Conservation (phyloP, 108 stramenopile species). For the Mayamaea pseudoterrestris region DNA sequence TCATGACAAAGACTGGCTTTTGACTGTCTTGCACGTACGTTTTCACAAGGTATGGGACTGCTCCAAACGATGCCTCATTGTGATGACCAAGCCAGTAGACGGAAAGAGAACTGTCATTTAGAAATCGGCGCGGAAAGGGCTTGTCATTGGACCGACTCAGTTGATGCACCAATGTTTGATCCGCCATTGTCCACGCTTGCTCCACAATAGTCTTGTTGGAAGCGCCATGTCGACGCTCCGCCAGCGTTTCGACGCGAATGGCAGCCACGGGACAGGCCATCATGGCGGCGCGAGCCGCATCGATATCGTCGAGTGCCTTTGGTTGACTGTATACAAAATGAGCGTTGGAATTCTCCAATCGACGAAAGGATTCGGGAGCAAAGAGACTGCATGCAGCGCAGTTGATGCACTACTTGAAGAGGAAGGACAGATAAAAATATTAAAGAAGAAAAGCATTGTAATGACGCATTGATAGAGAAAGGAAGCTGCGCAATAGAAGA, state of each 20-base stretch:
- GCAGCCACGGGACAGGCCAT: conserved; percentile 67
- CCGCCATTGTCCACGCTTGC: conserved; percentile 6
- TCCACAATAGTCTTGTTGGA: conserved; percentile 1
- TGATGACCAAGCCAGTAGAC: conserved; percentile 55
- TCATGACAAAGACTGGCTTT: conserved; percentile 31
- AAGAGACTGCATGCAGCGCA: conserved; percentile 52
- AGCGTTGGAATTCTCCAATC: conserved; percentile 4
- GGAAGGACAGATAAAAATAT: not conserved
- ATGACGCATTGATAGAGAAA: not conserved
- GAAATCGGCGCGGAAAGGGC: conserved; percentile 38
- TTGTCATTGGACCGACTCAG: conserved; percentile 22
- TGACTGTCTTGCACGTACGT: conserved; percentile 7
- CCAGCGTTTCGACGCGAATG: conserved; percentile 39
- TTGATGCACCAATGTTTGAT: conserved; percentile 14
- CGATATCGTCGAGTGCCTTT: conserved; percentile 25
- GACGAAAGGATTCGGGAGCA: conserved; percentile 37
- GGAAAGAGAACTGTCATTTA: conserved; percentile 6
- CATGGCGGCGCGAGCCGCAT: conserved; percentile 43
- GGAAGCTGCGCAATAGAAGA: not conserved
- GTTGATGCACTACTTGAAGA: conserved; percentile 48
- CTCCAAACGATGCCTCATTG: conserved; percentile 49
- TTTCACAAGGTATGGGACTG: conserved; percentile 37
- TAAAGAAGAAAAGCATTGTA: not conserved
- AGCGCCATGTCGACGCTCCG: conserved; percentile 14
- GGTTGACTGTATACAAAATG: conserved; percentile 44